Evolutionary conservation across 2,329 filamentous ascomycete genomes (phyloP), one percentile per base, ranked within the genome.

Genomic region (Epichloe uncinata): DNA sequence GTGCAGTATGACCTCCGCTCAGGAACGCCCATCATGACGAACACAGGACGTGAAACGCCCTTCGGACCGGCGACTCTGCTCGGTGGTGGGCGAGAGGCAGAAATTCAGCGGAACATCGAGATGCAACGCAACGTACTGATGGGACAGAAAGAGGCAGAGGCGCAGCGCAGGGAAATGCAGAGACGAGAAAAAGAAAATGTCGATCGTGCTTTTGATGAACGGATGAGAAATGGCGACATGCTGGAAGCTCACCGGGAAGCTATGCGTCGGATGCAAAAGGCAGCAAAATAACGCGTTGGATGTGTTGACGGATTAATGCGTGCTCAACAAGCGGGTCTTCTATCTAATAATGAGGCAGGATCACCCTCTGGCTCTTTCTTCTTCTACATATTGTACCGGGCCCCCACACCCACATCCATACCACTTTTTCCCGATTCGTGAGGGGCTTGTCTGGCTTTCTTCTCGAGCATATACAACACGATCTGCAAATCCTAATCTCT

Each of bases 221-320:
- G 79, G 55, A 93, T 94, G 85, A 75, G 87, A 49, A 81, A 78
- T 15, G 82, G 83, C 0, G 79, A 85, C 55, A 77, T 95, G 71
- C 72, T 85, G 47, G 84, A 86, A 43, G 75, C 82, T 20, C 90
- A 96, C 63, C 76, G 84, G 18, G 84, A 90, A 55, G 86, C 84
- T 1, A 76, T 96, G 77, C 75, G 85, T 54, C 82, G 75, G 63
- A 85, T 96, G 82, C 89, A 95, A 59, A 67, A 53, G 16, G 36
- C 26, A 8, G 49, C 49, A 12, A 45, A 45, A 38, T 51, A 34
- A 49, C 30, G 16, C 16, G 15, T 22, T 37, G 7, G 33, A 18
- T 11, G 15, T 48, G 40, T 26, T 36, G 13, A 45, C 33, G 18
- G 18, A 36, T 30, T 11, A 0, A 30, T 40, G 20, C 22, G 11